phyloP scores from a whole-genome alignment of 2,329 filamentous ascomycete genomes.

The Epichloe glyceriae region DNA sequence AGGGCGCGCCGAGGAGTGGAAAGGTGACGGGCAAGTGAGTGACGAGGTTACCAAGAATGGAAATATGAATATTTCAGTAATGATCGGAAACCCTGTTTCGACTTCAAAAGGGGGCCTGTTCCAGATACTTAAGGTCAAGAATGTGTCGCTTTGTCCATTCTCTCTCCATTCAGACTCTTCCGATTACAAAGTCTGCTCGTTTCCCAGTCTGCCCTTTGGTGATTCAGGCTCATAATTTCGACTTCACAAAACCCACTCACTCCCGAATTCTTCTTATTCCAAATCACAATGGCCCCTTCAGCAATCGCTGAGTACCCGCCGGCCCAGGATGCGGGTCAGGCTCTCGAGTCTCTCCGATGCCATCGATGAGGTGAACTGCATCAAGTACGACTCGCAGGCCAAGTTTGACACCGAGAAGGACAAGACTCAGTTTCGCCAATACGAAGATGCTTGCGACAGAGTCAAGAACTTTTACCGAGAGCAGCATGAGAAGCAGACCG shows the following conservation, averaged over 20 bases:
- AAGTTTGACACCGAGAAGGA: slow-evolving; percentile 64
- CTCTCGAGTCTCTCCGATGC: slow-evolving; percentile 35
- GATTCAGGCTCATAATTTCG: no score
- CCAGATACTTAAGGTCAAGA: not conserved
- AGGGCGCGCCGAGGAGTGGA: not conserved
- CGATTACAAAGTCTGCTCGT: not conserved
- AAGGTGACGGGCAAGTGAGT: not conserved
- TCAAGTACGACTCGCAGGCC: slow-evolving; percentile 39
- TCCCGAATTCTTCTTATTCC: not conserved
- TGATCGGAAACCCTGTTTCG: not conserved
- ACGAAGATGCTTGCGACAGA: slow-evolving; percentile 68
- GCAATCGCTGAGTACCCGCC: slow-evolving; percentile 11
- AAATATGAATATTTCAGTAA: not conserved
- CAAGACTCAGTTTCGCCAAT: slow-evolving; percentile 71
- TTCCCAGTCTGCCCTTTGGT: not conserved
- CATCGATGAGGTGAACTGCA: slow-evolving; percentile 38
- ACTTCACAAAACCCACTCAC: no score
- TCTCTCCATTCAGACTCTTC: not conserved
- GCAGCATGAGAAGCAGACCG: slow-evolving; percentile 59
- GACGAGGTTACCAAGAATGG: not conserved
- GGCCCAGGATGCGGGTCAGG: slow-evolving; percentile 11
- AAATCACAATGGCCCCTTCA: slow-evolving; percentile 14
- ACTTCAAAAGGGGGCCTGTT: not conserved
- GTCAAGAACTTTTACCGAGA: slow-evolving; percentile 79
- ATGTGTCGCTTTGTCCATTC: not conserved